Base-by-base conservation (phyloP, 2,329 filamentous ascomycete genomes). In the Ophiostoma tasmaniense region DNA sequence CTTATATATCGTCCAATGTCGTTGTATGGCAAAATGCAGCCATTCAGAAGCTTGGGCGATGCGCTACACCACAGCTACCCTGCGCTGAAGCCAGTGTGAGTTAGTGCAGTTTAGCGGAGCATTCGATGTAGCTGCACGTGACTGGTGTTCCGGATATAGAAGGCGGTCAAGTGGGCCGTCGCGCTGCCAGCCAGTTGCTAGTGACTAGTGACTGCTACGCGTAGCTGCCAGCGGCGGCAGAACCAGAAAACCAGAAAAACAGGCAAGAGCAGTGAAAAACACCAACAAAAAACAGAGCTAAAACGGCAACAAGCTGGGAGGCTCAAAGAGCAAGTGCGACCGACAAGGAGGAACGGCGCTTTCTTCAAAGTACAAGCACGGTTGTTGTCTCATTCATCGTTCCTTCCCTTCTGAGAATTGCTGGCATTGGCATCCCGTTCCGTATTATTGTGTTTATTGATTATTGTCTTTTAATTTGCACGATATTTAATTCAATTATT, bases 41-140 rank as follows among this genome's bases (percentile, higher is more conserved):
- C 55, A 61, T 61, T 61, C 55, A 61, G 50, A 55, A 64, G 61
- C 61, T 64, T n/a, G 30, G 33, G 17, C 28, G 33, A 55, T 55
- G 50, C 50, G 50, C 50, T 61, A 61, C 55, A 61, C 50, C 50
- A 55, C 25, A 55, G 50, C 50, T 55, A 22, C 50, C 50, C 6
- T 55, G 50, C 50, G 50, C 50, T 55, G 50, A 14, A 28, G 50
- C 22, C 50, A 28, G 22, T 22, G n/a, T n/a, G 42, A 6, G 42
- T 45, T 45, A 55, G 50, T 11, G 42, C 17, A n/a, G 11, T 45
- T n/a, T 20, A 45, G 45, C 1, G 45, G 33, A 33, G 33, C 8
- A 4, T 33, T 33, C 5, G 8, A 11, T 35, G 17, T 17, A 61
- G 20, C 28, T 39, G 10, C 66, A 52, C 45, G 66, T 67, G 66